Evolutionary conservation across 2,329 filamentous ascomycete genomes (phyloP).

Genomic region (Elsinoe ampelina): DNA sequence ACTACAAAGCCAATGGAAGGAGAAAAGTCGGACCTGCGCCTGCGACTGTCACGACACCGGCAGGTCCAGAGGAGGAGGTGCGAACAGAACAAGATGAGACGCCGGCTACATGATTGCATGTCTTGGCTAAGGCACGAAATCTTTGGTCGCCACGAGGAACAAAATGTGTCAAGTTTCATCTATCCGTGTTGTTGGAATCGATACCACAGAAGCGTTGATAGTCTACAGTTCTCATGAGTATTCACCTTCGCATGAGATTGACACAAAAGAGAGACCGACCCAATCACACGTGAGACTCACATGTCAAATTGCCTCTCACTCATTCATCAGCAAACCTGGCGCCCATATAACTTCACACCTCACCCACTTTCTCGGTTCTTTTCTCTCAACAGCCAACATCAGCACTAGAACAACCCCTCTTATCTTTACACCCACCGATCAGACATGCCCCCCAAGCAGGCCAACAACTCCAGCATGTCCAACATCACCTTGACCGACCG

Average conservation of each 20-base stretch:
- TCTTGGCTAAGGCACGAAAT: too few species aligned
- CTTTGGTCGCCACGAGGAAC: too few species aligned
- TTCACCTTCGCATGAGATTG: too few species aligned
- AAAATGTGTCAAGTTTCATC: too few species aligned
- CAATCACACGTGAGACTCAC: neutral
- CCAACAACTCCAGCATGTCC: neutral
- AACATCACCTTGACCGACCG: neutral
- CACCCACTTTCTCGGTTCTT: too few species aligned
- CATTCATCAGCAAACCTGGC: neutral
- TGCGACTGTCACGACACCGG: neutral
- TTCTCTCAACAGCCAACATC: too few species aligned
- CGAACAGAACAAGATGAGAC: neutral
- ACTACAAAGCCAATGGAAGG: slow-evolving; percentile 87
- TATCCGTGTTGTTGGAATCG: too few species aligned
- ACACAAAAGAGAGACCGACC: too few species aligned
- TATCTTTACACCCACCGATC: neutral
- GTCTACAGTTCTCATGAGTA: too few species aligned
- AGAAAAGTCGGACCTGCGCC: slow-evolving; percentile 43
- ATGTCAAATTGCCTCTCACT: neutral
- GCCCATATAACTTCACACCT: neutral
- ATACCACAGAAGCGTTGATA: too few species aligned
- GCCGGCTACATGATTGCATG: neutral
- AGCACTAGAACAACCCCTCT: neutral
- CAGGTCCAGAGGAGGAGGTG: neutral
- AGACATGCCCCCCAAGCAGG: neutral